These are phyloP conservation scores for Brettanomyces anomalus DNA, from an alignment of 805 yeast genomes.

Conservation along the genomic window DNA sequence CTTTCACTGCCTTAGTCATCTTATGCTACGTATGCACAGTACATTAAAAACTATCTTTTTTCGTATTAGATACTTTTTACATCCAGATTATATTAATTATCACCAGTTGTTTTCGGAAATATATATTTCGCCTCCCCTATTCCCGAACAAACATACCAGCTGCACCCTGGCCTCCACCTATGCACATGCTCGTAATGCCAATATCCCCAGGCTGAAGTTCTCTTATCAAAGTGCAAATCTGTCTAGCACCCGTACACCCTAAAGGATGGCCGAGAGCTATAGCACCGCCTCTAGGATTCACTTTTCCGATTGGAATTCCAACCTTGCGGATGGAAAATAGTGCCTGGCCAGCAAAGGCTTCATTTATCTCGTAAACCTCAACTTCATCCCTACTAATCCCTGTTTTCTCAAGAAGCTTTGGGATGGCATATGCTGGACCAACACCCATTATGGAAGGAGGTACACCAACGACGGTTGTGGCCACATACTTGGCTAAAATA, in stretches of 20 bases:
- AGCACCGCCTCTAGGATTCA: conserved; percentile 94
- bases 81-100: background rate
- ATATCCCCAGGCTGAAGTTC: conserved; percentile 72
- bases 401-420: conserved; percentile 48
- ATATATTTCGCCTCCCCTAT: conserved; percentile 28
- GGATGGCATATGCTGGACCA: conserved; percentile 96
- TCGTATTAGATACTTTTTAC: no score
- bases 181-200: conserved; percentile 94
- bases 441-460: conserved; percentile 98
- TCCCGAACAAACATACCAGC: conserved; percentile 82
- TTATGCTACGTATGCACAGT: no score
- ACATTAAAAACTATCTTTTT: no score
- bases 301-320: conserved; percentile 59
- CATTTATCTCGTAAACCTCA: conserved; percentile 79
- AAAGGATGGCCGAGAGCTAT: conserved; percentile 94
- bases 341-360: conserved; percentile 96
- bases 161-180: conserved; percentile 98
- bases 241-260: conserved; percentile 83
- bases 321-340: conserved; percentile 60
- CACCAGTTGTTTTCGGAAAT: background rate
- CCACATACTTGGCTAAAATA: conserved; percentile 72
- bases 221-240: conserved; percentile 78
- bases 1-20: background rate
- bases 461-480: conserved; percentile 78
- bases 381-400: conserved; percentile 52